Conservation (phyloP, 2,329 filamentous ascomycete genomes). For the Fusarium sp. region DNA sequence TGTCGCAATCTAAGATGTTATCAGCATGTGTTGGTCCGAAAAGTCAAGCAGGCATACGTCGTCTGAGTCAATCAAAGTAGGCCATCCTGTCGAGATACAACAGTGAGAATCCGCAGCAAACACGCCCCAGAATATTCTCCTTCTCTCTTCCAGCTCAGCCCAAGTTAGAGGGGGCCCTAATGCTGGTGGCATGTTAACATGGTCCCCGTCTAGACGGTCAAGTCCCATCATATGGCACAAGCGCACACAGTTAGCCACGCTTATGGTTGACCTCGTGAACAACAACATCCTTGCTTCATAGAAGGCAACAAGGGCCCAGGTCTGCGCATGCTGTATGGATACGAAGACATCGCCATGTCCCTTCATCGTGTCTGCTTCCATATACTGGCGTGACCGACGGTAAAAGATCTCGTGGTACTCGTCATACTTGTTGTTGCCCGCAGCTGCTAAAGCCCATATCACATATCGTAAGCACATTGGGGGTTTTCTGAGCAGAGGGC, state of each 20-base stretch:
- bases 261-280: slow-evolving; percentile 89
- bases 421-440: slow-evolving; percentile 77
- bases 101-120: slow-evolving; percentile 88
- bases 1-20: slow-evolving; percentile 69
- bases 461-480: slow-evolving; percentile 86
- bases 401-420: slow-evolving; percentile 83
- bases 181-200: slow-evolving; percentile 76
- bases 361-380: slow-evolving; percentile 86
- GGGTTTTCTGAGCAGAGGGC: slow-evolving; percentile 77
- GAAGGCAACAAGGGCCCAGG: slow-evolving; percentile 78
- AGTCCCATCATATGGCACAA: slow-evolving; percentile 87
- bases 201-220: slow-evolving; percentile 76
- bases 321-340: slow-evolving; percentile 81
- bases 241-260: slow-evolving; percentile 75
- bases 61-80: slow-evolving; percentile 78
- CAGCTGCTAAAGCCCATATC: slow-evolving; percentile 85
- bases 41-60: slow-evolving; percentile 60
- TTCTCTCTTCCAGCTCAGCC: slow-evolving; percentile 79
- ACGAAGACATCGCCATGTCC: slow-evolving; percentile 84
- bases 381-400: slow-evolving; percentile 81
- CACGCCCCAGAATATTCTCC: slow-evolving; percentile 86
- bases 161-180: slow-evolving; percentile 79
- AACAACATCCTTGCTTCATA: slow-evolving; percentile 88
- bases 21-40: slow-evolving; percentile 4
- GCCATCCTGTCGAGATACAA: slow-evolving; percentile 91